Conservation (phyloP, 495 filamentous ascomycete species). For the Xylaria bambusicola region DNA sequence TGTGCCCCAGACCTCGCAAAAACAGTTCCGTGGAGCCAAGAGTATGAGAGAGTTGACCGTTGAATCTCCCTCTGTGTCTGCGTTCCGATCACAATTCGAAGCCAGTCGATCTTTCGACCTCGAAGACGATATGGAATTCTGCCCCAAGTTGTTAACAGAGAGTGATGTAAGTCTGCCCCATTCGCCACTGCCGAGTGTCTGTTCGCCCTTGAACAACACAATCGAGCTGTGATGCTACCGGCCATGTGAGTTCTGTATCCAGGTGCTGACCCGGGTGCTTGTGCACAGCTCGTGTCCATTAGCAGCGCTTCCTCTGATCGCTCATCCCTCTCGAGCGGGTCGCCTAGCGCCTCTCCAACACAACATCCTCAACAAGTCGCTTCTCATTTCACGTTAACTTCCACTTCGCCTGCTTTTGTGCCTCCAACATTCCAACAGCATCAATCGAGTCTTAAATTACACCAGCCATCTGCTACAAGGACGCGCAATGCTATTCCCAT, state of each 20-base stretch:
- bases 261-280: conserved; percentile 22
- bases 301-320: conserved; percentile 93
- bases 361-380: conserved; percentile 70
- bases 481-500: conserved; percentile 97
- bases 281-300: conserved; percentile 69
- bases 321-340: conserved; percentile 90
- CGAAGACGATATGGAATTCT: conserved; percentile 96
- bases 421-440: conserved; percentile 56
- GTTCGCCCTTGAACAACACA: neutral
- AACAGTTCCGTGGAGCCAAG: conserved; percentile 78
- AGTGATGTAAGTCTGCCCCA: conserved; percentile 77
- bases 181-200: neutral
- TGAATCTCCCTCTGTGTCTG: conserved; percentile 69
- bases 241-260: neutral
- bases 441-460: conserved; percentile 66
- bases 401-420: conserved; percentile 70
- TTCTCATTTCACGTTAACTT: conserved; percentile 76
- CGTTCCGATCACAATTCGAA: conserved; percentile 84
- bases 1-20: conserved; percentile 72
- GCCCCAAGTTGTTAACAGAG: conserved; percentile 89
- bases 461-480: conserved; percentile 84
- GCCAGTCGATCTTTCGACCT: conserved; percentile 93
- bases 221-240: neutral
- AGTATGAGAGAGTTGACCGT: conserved; percentile 83
- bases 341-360: conserved; percentile 84